Evolutionary conservation across 2,329 filamentous ascomycete genomes (phyloP).

Genomic region (Alternaria tenuissima): DNA sequence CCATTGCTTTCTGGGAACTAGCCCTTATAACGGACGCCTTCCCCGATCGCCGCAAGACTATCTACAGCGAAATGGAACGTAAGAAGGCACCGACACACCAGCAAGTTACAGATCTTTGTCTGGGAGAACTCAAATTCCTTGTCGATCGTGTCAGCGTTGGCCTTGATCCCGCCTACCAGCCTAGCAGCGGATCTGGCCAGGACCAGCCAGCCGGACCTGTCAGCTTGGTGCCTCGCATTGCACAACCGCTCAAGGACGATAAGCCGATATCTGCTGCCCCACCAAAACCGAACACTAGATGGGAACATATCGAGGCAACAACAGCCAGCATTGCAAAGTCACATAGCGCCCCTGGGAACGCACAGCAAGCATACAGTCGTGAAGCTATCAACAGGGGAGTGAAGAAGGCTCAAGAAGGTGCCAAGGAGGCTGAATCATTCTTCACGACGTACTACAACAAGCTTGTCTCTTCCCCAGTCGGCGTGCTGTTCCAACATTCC

Average conservation of each 20-base stretch:
- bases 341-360: conserved; percentile 41
- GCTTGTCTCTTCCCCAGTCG: conserved; percentile 60
- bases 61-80: conserved; percentile 88
- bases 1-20: conserved; percentile 92
- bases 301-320: conserved; percentile 37
- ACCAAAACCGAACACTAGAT: conserved; percentile 48
- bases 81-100: conserved; percentile 81
- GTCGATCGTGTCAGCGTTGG: conserved; percentile 69
- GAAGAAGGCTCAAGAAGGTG: conserved; percentile 41
- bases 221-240: conserved; percentile 59
- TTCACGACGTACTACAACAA: conserved; percentile 36
- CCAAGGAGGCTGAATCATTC: conserved; percentile 36
- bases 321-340: conserved; percentile 57
- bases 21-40: conserved; percentile 79
- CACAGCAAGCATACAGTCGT: conserved; percentile 48
- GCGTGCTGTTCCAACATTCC: conserved; percentile 73
- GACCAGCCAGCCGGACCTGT: conserved; percentile 42
- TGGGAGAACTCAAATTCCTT: conserved; percentile 73
- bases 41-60: conserved; percentile 76
- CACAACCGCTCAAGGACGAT: conserved; percentile 58
- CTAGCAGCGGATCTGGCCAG: conserved; percentile 22
- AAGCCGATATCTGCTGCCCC: conserved; percentile 55
- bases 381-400: conserved; percentile 46
- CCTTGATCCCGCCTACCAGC: conserved; percentile 37
- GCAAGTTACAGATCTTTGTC: conserved; percentile 75